Evolutionary conservation across 495 filamentous ascomycete species (phyloP).

Genomic region (Aspergillus saccharolyticus): DNA sequence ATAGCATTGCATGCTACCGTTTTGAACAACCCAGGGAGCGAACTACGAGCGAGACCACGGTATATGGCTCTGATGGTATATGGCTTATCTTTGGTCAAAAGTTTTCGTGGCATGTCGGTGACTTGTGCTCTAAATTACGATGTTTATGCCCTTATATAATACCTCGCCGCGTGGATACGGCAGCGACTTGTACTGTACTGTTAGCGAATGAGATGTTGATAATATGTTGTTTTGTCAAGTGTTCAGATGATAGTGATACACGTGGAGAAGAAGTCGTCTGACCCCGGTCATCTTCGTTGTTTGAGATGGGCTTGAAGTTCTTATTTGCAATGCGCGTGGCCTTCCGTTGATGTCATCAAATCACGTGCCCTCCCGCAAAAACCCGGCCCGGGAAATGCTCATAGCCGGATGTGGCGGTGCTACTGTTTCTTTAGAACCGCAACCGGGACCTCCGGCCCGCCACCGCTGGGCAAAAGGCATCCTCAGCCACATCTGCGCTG

Average conservation of each 20-base stretch:
- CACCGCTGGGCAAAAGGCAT: not conserved
- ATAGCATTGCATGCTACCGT: not conserved
- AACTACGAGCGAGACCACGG: not conserved
- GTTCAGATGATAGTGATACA: not conserved
- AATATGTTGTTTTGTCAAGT: not conserved
- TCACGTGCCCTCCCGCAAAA: slow-evolving; percentile 19
- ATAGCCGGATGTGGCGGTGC: slow-evolving; percentile 25
- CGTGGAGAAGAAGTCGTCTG: not conserved
- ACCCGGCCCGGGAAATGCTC: slow-evolving; percentile 24
- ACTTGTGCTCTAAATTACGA: not conserved
- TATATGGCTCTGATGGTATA: slow-evolving; percentile 3
- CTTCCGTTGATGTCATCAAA: not conserved
- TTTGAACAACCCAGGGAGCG: not conserved
- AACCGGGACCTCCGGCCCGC: slow-evolving; percentile 16
- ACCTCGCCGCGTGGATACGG: not conserved
- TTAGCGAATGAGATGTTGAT: not conserved
- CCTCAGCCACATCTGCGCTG: slow-evolving; percentile 15
- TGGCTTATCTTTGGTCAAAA: no score
- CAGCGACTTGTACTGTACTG: slow-evolving; percentile 1
- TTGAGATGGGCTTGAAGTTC: not conserved
- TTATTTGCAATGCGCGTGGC: not conserved
- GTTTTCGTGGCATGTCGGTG: not conserved
- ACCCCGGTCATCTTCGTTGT: not conserved
- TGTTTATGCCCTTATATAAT: slow-evolving; percentile 6
- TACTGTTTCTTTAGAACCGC: not conserved